phyloP scores from a whole-genome alignment of 2,329 filamentous ascomycete species.

The Colletotrichum simmondsii region DNA sequence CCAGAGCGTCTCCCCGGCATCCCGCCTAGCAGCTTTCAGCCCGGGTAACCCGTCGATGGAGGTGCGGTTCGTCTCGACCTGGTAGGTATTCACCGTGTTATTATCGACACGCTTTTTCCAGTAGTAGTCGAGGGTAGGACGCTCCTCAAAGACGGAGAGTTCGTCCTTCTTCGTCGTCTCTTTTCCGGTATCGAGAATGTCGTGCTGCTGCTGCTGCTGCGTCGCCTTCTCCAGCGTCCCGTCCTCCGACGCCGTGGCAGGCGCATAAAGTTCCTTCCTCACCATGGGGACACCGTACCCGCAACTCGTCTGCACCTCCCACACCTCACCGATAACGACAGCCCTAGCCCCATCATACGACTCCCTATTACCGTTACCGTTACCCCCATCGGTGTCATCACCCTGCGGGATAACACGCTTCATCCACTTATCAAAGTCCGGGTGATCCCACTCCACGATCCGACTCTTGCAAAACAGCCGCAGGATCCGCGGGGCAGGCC shows the following conservation, averaged over 20 bases:
- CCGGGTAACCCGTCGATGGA: constrained; percentile 71
- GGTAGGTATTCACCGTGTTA: constrained; percentile 65
- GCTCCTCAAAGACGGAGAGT: constrained; percentile 59
- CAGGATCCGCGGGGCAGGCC: constrained; percentile 68
- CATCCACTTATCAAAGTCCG: constrained; percentile 60
- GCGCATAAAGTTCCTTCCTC: constrained; percentile 50
- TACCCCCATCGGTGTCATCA: constrained; percentile 28
- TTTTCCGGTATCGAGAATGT: no score
- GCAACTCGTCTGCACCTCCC: constrained; percentile 74
- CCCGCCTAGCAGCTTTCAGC: constrained; percentile 62
- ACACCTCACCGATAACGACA: constrained; percentile 70
- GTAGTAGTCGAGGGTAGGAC: constrained; percentile 66
- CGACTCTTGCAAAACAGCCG: constrained; percentile 70
- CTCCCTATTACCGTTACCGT: not conserved
- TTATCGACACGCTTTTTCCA: constrained; percentile 58
- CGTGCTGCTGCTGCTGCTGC: not conserved
- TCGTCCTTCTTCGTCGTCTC: constrained; percentile 43
- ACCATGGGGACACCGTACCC: constrained; percentile 72
- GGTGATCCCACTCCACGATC: constrained; percentile 70
- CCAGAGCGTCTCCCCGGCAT: constrained; percentile 58
- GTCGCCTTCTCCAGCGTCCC: constrained; percentile 28
- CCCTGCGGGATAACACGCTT: constrained; percentile 49
- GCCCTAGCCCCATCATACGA: constrained; percentile 64
- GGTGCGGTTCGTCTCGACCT: constrained; percentile 62
- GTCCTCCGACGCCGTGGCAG: constrained; percentile 34